These are phyloP conservation scores for Suillus decipiens DNA, from an alignment of 768 basidiomycete species.

Conservation along the genomic window DNA sequence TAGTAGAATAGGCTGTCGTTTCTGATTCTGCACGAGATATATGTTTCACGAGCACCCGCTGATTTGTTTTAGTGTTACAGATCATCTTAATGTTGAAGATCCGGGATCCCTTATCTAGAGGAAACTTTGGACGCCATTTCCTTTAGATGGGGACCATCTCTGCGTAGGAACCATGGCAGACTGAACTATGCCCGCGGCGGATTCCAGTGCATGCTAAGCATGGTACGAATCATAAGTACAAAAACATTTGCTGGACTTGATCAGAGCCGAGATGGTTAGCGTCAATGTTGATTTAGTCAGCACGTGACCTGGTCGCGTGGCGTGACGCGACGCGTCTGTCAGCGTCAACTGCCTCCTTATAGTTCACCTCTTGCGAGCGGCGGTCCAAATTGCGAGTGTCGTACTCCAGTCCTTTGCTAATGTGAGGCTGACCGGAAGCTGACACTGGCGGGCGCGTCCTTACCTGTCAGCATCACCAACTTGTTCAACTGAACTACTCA, in stretches of 20 bases:
- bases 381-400: not conserved
- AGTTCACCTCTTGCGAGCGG: not conserved
- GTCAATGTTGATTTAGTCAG: not conserved
- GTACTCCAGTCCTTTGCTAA: too few species aligned
- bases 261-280: not conserved
- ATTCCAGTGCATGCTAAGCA: not conserved
- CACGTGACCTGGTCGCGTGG: not conserved
- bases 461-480: not conserved
- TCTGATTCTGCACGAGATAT: not conserved
- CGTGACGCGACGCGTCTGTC: conserved; percentile 1
- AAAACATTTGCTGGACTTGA: not conserved
- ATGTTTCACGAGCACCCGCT: not conserved
- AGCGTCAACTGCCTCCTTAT: not conserved
- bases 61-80: not conserved
- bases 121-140: not conserved
- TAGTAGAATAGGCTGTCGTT: not conserved
- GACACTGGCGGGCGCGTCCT: not conserved
- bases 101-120: not conserved
- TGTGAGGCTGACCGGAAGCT: not conserved
- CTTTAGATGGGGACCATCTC: not conserved
- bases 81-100: not conserved
- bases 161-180: not conserved
- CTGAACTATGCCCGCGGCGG: not conserved
- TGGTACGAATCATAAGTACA: not conserved
- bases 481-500: not conserved